Conservation (phyloP, 192 early-diverging fungal species). For the Backusella australiensis region DNA sequence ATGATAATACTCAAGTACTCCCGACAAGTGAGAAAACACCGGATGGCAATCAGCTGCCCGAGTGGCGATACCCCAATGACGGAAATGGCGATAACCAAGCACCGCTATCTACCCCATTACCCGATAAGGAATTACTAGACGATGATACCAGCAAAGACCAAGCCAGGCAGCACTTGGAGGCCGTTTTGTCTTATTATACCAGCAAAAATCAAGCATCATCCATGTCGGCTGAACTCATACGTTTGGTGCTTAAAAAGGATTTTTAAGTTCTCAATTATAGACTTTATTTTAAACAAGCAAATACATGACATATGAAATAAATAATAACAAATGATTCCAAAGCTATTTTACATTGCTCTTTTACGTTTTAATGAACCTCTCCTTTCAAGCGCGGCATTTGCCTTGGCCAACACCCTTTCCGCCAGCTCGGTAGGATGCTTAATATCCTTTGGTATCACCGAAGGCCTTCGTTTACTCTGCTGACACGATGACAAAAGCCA, state of each 20-base stretch:
- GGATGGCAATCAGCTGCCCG: too few relatives aligned
- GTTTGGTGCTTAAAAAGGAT: constrained; percentile 15
- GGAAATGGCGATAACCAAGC: background rate
- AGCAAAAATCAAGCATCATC: background rate
- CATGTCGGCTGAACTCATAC: constrained; percentile 17
- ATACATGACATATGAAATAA: background rate
- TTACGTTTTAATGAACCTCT: background rate
- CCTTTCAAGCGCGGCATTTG: background rate
- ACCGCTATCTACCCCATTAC: background rate
- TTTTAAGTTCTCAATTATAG: background rate
- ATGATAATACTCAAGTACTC: too few relatives aligned
- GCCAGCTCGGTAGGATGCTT: background rate
- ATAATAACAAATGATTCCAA: background rate
- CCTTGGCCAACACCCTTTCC: constrained; percentile 16
- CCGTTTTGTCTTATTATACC: constrained; percentile 9
- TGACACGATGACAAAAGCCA: background rate
- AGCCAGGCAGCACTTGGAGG: constrained; percentile 9
- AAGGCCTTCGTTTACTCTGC: background rate
- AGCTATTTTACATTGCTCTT: background rate
- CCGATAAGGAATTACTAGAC: background rate
- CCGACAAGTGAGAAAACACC: background rate
- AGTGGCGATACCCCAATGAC: background rate
- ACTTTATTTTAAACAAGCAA: background rate
- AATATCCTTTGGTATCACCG: background rate
- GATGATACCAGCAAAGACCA: background rate